Evolutionary conservation across 208 protist genomes (phyloP), one percentile per base, ranked within the genome.

Genomic region (Acanthamoeba sp.): DNA sequence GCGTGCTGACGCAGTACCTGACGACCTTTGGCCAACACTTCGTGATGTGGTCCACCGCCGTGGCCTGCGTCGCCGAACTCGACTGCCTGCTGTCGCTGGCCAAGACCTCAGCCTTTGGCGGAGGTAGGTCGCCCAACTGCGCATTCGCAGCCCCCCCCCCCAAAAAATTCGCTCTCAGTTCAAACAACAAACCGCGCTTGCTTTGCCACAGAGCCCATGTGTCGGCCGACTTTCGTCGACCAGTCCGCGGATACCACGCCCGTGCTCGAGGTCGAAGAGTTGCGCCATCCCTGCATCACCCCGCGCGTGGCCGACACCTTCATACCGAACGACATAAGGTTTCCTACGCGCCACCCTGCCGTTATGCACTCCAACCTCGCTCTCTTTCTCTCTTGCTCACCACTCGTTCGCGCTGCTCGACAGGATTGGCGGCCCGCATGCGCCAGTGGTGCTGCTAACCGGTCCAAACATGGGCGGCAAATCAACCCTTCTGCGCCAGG

Each of bases 401-500:
- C 45, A 48, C 45, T 14, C 45, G 10, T 10, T 16, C 29, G 29
- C 24, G 0, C 95, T n/a, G 16, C 27, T 87, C 29, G 48, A 95
- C 10, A 38, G 92, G 52, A 90, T 40, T 22, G 45, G 42, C 32
- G 32, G 57, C 14, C 34, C 66, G 16, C 71, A 95, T 40, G 80
- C 95, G 7, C 76, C 62, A 1, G 48, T 98, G 59, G 96, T 99
- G 82, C 95, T 99, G 24, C 95, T 99, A 27, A 99, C 99, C 12
- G 99, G 99, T 16, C 99, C 99, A 6, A 99, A 99, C 95, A 99
- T 99, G 99, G 99, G 99, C 27, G 99, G 99, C 50, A 99, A 99
- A 96, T 99, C 98, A 66, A 99, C 99, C 0, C 95, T 99, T 29
- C 98, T 99, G 94, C 97, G 99, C 55, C 98, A 98, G n/a, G 96